Percentiles rank a stretch among this genome's conserved stretches.
Evolutionary conservation across 305 asterid genomes (phyloP).

Genomic region (Fraxinus baroniana): DNA sequence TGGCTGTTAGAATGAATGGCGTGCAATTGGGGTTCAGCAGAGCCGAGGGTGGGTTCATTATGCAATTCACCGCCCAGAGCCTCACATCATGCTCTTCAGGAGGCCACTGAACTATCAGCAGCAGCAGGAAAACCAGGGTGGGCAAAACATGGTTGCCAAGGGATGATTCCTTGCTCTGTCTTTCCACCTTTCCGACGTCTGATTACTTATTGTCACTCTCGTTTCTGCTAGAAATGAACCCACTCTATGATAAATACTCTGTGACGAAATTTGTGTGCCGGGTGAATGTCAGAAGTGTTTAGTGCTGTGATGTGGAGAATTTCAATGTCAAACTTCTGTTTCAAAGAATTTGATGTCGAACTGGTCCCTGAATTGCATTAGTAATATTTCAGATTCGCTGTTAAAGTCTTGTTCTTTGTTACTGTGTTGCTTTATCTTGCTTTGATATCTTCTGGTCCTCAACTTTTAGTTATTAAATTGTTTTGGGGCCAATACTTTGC

Average conservation of each 20-base stretch:
- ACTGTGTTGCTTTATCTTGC: neutral
- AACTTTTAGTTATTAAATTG: neutral
- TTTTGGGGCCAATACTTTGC: neutral
- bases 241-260: neutral
- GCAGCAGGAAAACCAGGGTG: conserved; percentile 43
- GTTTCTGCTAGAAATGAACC: conserved; percentile 29
- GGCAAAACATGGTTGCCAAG: conserved; percentile 38
- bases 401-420: neutral
- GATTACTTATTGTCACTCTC: neutral
- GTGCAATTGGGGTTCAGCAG: conserved; percentile 57
- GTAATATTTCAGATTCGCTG: neutral
- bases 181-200: neutral
- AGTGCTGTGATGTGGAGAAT: neutral
- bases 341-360: conserved; percentile 15
- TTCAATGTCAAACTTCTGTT: conserved; percentile 13
- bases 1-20: conserved; percentile 42
- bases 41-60: conserved; percentile 60
- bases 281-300: neutral
- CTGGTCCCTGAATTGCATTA: neutral
- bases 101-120: conserved; percentile 59
- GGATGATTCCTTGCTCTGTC: conserved; percentile 22
- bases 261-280: conserved; percentile 1
- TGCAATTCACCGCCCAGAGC: conserved; percentile 57
- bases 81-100: conserved; percentile 59
- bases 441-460: neutral